phyloP scores from a whole-genome alignment of 2,329 filamentous ascomycete species.

The Zopfia rhizophila region DNA sequence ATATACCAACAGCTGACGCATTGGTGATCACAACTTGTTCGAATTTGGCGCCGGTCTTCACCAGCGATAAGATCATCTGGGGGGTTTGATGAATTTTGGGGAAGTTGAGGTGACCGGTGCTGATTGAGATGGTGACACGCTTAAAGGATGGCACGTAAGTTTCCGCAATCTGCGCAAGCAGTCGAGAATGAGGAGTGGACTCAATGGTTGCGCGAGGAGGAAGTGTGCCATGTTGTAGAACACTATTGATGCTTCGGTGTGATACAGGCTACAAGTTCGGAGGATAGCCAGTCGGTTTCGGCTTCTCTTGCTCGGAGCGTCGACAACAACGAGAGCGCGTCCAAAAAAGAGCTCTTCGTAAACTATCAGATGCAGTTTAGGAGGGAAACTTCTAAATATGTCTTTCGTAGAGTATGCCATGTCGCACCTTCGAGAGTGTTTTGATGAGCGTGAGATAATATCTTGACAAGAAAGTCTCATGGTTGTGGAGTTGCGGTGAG shows the following conservation, averaged over 20 bases:
- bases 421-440: too few species aligned
- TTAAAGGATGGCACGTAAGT: slow-evolving; percentile 30
- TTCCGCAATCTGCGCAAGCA: slow-evolving; percentile 30
- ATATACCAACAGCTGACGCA: slow-evolving; percentile 16
- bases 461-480: too few species aligned
- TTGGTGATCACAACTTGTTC: slow-evolving; percentile 21
- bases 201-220: slow-evolving; percentile 9
- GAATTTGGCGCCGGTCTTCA: slow-evolving; percentile 23
- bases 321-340: neutral
- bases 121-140: slow-evolving; percentile 16
- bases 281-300: slow-evolving; percentile 20
- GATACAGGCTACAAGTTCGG: slow-evolving; percentile 25
- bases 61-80: slow-evolving; percentile 19
- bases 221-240: slow-evolving; percentile 33
- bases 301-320: neutral
- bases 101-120: slow-evolving; percentile 8
- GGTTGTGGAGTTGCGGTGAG: too few species aligned
- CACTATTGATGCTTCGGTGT: slow-evolving; percentile 32
- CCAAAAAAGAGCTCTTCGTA: slow-evolving; percentile 36
- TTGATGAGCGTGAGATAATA: too few species aligned
- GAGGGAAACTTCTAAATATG: too few species aligned
- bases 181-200: slow-evolving; percentile 13
- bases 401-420: too few species aligned
- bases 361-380: slow-evolving; percentile 46
- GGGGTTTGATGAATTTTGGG: slow-evolving; percentile 17